phyloP scores from a whole-genome alignment of 2,329 filamentous ascomycete genomes.

The Arachnomyces sp. region DNA sequence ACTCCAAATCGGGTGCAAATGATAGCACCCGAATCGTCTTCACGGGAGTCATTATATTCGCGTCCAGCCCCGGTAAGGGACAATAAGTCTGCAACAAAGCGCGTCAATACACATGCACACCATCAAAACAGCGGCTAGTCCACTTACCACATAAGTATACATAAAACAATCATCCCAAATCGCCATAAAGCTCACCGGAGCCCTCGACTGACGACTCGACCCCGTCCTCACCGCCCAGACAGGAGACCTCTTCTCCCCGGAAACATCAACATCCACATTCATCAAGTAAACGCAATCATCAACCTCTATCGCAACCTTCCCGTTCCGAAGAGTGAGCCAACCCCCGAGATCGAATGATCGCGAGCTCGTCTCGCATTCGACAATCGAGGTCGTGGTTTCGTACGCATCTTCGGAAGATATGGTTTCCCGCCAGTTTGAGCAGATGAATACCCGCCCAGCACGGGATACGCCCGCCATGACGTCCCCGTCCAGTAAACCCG shows the following conservation, averaged over 20 bases:
- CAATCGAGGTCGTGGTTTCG: constrained; percentile 22
- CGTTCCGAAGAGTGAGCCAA: constrained; percentile 37
- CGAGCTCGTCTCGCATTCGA: constrained; percentile 36
- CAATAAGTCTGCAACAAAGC: too few relatives aligned
- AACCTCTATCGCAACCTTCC: constrained; percentile 38
- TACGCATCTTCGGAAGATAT: constrained; percentile 21
- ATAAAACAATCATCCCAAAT: constrained; percentile 42
- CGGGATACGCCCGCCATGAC: constrained; percentile 39
- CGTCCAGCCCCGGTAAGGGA: too few relatives aligned
- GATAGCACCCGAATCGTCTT: too few relatives aligned
- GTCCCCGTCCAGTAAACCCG: constrained; percentile 35
- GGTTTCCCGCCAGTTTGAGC: constrained; percentile 35
- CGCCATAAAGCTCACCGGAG: constrained; percentile 41
- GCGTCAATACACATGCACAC: too few relatives aligned
- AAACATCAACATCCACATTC: constrained; percentile 26
- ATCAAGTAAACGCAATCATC: constrained; percentile 35
- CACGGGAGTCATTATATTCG: too few relatives aligned
- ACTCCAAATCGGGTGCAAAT: too few relatives aligned
- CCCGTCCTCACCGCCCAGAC: constrained; percentile 25
- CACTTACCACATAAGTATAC: constrained; percentile 35
- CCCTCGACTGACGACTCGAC: constrained; percentile 29
- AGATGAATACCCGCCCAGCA: constrained; percentile 37
- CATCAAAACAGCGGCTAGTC: too few relatives aligned
- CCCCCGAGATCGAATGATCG: constrained; percentile 39
- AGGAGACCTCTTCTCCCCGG: constrained; percentile 16